phyloP scores from a whole-genome alignment of 2,329 filamentous ascomycete species.

The Sclerotinia borealis region DNA sequence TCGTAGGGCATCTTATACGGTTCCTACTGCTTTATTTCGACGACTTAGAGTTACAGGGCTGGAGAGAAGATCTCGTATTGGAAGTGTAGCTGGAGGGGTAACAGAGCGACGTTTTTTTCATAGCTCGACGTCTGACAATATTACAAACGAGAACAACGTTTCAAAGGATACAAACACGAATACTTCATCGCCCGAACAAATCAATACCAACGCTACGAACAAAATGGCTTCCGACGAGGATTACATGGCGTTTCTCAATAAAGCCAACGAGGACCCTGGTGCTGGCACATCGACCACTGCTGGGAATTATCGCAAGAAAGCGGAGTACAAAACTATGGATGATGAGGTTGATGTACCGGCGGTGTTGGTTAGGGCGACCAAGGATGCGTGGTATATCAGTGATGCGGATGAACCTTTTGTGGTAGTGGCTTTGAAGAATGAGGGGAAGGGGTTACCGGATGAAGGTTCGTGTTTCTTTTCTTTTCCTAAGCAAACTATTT shows the following conservation, averaged over 20 bases:
- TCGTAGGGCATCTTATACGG: not conserved
- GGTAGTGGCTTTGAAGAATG: conserved; percentile 62
- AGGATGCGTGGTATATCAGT: conserved; percentile 64
- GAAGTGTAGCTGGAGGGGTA: not conserved
- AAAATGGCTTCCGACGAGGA: conserved; percentile 71
- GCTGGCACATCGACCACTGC: conserved; percentile 42
- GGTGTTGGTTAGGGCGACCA: conserved; percentile 44
- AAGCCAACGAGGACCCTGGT: conserved; percentile 75
- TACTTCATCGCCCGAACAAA: not conserved
- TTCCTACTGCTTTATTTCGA: not conserved
- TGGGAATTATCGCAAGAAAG: conserved; percentile 27
- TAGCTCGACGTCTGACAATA: not conserved
- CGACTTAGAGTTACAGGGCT: not conserved
- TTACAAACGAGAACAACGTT: not conserved
- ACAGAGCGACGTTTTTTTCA: not conserved
- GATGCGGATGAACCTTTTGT: conserved; percentile 85
- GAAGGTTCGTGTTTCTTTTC: conserved; percentile 47
- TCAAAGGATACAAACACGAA: not conserved
- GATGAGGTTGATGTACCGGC: conserved; percentile 54
- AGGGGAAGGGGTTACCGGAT: conserved; percentile 49
- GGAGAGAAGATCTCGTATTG: not conserved
- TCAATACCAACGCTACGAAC: not conserved
- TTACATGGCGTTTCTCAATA: conserved; percentile 79
- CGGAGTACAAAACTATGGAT: conserved; percentile 48
- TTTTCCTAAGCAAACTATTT: not conserved